These are phyloP conservation scores for Sonneratia alba DNA, from an alignment of 345 rosid species.

Conservation along the genomic window DNA sequence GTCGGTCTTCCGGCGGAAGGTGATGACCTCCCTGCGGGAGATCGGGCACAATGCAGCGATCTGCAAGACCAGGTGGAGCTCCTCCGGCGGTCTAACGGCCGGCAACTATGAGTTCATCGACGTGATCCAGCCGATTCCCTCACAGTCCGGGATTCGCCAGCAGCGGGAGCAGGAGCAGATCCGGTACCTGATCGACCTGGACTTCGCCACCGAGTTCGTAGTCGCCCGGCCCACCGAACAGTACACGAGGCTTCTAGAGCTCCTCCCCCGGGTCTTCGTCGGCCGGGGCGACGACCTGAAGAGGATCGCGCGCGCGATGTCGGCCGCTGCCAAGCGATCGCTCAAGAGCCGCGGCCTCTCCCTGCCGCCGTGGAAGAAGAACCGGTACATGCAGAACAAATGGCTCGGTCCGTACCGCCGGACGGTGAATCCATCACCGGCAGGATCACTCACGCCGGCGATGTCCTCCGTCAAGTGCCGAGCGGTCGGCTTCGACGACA, in stretches of 20 bases:
- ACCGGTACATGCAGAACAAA: constrained; percentile 78
- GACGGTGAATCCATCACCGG: constrained; percentile 32
- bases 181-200: constrained; percentile 68
- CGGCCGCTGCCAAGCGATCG: constrained; percentile 59
- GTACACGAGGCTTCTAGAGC: constrained; percentile 34
- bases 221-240: constrained; percentile 71
- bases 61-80: constrained; percentile 76
- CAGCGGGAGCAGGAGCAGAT: constrained; percentile 4
- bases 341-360: constrained; percentile 47
- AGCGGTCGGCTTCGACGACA: constrained; percentile 52
- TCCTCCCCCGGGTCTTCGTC: constrained; percentile 50
- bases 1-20: constrained; percentile 39
- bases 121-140: constrained; percentile 26
- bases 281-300: constrained; percentile 58
- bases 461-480: constrained; percentile 44
- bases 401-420: constrained; percentile 77
- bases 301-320: constrained; percentile 37
- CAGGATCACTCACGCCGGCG: constrained; percentile 15
- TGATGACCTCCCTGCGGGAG: constrained; percentile 51
- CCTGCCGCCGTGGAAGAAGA: constrained; percentile 87
- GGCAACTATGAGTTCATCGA: constrained; percentile 85
- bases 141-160: background rate
- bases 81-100: constrained; percentile 43
- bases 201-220: constrained; percentile 62
- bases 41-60: constrained; percentile 81